These are phyloP conservation scores for Dinochytrium kinnereticum DNA, from an alignment of 371 early-diverging fungal species.

Conservation along the genomic window DNA sequence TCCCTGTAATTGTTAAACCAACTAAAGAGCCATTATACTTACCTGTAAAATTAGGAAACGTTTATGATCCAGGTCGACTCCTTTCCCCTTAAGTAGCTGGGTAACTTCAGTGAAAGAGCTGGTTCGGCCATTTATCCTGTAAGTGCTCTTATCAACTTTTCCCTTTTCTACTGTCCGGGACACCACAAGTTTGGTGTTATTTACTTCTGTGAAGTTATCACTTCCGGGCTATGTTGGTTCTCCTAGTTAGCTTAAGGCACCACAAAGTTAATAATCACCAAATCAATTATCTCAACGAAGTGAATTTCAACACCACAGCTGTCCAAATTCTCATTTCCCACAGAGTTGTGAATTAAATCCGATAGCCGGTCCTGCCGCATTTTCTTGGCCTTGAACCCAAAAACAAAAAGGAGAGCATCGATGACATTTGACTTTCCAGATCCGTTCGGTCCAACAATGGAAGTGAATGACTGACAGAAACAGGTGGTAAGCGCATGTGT, in stretches of 20 bases:
- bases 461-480: slow-evolving; percentile 74
- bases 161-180: slow-evolving; percentile 68
- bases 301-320: slow-evolving; percentile 94
- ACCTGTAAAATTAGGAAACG: slow-evolving; percentile 97
- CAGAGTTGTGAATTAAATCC: slow-evolving; percentile 97
- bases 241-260: neutral
- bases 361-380: slow-evolving; percentile 97
- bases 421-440: slow-evolving; percentile 99
- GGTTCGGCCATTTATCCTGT: slow-evolving; percentile 71
- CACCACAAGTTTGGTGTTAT: slow-evolving; percentile 76
- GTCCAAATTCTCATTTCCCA: slow-evolving; percentile 67
- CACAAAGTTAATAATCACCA: slow-evolving; percentile 45
- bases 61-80: slow-evolving; percentile 99
- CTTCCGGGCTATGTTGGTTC: slow-evolving; percentile 62
- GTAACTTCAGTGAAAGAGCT: slow-evolving; percentile 88
- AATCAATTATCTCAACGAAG: slow-evolving; percentile 88
- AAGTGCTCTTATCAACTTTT: slow-evolving; percentile 51
- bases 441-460: slow-evolving; percentile 98
- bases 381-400: slow-evolving; percentile 99
- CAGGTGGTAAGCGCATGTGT: neutral
- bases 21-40: neutral
- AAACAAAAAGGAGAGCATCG: slow-evolving; percentile 98
- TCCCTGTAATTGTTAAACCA: slow-evolving; percentile 66
- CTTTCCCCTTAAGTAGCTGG: slow-evolving; percentile 81
- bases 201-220: slow-evolving; percentile 67